These are phyloP conservation scores for Kwoniella sp. DNA, from an alignment of 768 basidiomycete species.

Conservation along the genomic window DNA sequence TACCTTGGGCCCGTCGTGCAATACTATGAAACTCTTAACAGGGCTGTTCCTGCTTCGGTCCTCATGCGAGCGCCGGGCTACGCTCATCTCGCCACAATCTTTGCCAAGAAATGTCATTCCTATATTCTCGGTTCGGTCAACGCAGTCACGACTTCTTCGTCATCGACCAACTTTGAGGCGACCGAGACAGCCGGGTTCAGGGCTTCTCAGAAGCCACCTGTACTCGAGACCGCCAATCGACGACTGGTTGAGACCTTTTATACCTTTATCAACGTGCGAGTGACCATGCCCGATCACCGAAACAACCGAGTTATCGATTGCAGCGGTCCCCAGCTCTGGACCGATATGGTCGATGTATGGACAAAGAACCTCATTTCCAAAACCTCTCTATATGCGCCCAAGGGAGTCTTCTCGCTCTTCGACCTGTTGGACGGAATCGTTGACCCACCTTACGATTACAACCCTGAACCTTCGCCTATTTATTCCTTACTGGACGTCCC, in stretches of 20 bases:
- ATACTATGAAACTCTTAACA: constrained; percentile 35
- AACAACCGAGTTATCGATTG: constrained; percentile 42
- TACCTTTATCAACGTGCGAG: constrained; percentile 50
- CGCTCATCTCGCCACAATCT: constrained; percentile 58
- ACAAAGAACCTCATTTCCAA: constrained; percentile 55
- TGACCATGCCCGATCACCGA: constrained; percentile 40
- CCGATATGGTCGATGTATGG: constrained; percentile 57
- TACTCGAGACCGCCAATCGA: constrained; percentile 59
- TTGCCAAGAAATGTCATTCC: constrained; percentile 58
- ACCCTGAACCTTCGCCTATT: neutral
- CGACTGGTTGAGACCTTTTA: constrained; percentile 58
- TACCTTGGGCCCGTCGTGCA: constrained; percentile 49
- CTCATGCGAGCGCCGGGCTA: constrained; percentile 58
- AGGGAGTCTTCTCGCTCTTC: constrained; percentile 59
- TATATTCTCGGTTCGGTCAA: constrained; percentile 60
- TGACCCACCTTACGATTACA: constrained; percentile 50
- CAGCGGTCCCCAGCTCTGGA: constrained; percentile 54
- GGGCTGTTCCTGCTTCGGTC: constrained; percentile 43
- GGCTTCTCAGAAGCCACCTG: constrained; percentile 59
- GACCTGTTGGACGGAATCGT: constrained; percentile 59
- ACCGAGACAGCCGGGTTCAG: constrained; percentile 58
- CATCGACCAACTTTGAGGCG: constrained; percentile 53
- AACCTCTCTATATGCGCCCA: constrained; percentile 58
- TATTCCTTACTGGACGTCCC: constrained; percentile 55
- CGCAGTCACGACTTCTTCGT: constrained; percentile 58